Conservation (phyloP, 768 basidiomycete species). For the Trametes maxima region DNA sequence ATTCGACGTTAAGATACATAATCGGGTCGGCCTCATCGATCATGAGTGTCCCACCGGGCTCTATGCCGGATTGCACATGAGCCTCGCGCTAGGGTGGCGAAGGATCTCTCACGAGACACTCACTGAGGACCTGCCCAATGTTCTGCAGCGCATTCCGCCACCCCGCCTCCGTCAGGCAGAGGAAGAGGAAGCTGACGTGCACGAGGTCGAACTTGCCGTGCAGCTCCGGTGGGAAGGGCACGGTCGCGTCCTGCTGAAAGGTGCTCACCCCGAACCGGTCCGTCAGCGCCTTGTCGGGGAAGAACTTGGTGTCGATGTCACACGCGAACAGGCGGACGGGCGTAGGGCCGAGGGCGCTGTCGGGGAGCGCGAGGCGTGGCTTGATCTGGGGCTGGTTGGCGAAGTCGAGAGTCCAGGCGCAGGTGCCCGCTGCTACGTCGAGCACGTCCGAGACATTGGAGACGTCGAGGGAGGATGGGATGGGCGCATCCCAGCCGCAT, state of each 20-base stretch:
- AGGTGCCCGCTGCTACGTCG: constrained; percentile 25
- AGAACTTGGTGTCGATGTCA: constrained; percentile 23
- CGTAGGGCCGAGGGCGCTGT: not conserved
- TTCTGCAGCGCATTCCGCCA: constrained; percentile 20
- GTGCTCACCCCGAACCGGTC: constrained; percentile 14
- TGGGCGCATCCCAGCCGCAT: constrained; percentile 10
- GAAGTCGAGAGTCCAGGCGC: constrained; percentile 24
- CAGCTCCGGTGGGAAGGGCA: constrained; percentile 18
- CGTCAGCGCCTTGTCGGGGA: constrained; percentile 3
- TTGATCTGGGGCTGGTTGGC: constrained; percentile 4
- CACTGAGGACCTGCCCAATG: constrained; percentile 16
- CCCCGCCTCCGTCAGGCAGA: constrained; percentile 18
- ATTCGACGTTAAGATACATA: not conserved
- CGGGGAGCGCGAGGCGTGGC: not conserved
- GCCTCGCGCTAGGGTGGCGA: too few species aligned
- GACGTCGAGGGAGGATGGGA: constrained; percentile 16
- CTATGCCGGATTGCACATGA: not conserved
- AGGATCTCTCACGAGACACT: not conserved
- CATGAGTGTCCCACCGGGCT: constrained; percentile 11
- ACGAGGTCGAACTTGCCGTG: constrained; percentile 24
- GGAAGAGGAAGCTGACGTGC: constrained; percentile 21
- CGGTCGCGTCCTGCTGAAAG: constrained; percentile 26
- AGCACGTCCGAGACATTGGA: constrained; percentile 3
- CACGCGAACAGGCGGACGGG: constrained; percentile 17
- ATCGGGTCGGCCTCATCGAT: constrained; percentile 11